Percentiles rank a stretch among this genome's conserved stretches.
Conservation (phyloP, 352 stramenopile species). For the Saprolegnia diclina region DNA sequence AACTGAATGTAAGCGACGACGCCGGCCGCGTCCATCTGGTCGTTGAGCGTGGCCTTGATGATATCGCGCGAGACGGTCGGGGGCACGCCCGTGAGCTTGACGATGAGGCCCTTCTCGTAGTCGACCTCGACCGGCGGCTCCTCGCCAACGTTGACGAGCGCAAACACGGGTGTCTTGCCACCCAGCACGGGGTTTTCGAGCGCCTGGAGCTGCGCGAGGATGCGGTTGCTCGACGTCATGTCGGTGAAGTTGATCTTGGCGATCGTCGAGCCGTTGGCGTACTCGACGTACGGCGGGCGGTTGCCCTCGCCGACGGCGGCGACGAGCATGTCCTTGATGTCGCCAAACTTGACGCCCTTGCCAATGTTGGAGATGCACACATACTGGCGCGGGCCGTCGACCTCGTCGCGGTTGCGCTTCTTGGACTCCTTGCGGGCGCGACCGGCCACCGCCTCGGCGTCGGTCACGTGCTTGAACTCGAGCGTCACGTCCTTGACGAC, state of each 20-base stretch:
- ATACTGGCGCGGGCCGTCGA: conserved; percentile 29
- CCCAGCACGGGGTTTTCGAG: conserved; percentile 49
- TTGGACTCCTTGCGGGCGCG: conserved; percentile 50
- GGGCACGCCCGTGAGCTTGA: conserved; percentile 68
- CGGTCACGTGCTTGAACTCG: conserved; percentile 68
- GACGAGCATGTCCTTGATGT: conserved; percentile 79
- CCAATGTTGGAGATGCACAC: conserved; percentile 82
- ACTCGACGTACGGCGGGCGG: conserved; percentile 73
- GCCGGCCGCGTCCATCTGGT: conserved; percentile 69
- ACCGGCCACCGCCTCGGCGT: conserved; percentile 59
- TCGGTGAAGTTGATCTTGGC: conserved; percentile 64
- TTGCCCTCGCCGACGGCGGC: conserved; percentile 40
- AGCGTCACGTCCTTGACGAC: conserved; percentile 59
- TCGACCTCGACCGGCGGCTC: conserved; percentile 69
- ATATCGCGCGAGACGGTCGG: conserved; percentile 70
- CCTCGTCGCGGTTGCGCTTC: conserved; percentile 34
- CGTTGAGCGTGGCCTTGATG: conserved; percentile 83
- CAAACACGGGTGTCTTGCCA: conserved; percentile 72
- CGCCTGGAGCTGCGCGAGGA: conserved; percentile 73
- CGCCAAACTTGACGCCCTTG: conserved; percentile 56
- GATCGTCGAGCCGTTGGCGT: conserved; percentile 56
- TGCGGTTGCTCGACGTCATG: conserved; percentile 36
- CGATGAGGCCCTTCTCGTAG: conserved; percentile 82
- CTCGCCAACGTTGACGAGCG: conserved; percentile 62
- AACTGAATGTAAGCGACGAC: conserved; percentile 81